Evolutionary conservation across 139 green algal genomes (phyloP), one percentile per base, ranked within the genome.

Genomic region (Microglena sp.): DNA sequence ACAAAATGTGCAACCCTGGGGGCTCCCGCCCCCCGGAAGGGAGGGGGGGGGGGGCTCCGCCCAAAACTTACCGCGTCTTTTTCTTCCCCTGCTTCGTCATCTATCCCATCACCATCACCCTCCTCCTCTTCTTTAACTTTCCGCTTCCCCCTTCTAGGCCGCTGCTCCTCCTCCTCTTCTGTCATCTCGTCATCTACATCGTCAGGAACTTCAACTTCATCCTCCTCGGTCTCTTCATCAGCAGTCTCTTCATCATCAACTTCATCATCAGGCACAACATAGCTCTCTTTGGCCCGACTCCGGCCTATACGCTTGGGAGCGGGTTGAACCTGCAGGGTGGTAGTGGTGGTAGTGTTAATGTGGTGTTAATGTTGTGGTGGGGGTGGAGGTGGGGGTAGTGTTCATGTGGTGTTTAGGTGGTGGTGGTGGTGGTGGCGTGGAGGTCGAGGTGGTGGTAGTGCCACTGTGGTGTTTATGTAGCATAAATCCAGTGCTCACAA

Each of bases 191-290:
- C 45, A 8, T 69, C 62, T 4, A 40, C 69, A 31, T 57, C 55
- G 31, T 62, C 68, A 33, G 22, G 28, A 7, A 60, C 55, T 24
- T 69, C 62, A 2, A 45, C 55, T 0, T 67, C 60, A 6, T 55
- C 60, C 33, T 35, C 60, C 0, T 68, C 66, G 44, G 40, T 34
- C 5, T 31, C 60, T 3, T 64, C 60, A 36, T 63, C 55, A 18
- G 35, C 67, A 59, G 62, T 59, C 26, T 72, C 66, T 8, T 50
- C 55, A 29, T n/a, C n/a, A n/a, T n/a, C n/a, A n/a, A n/a, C n/a
- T n/a, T 66, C 60, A 11, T 66, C 60, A 11, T 33, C 36, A 58
- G 33, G 4, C 35, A 56, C 11, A 58, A 15, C 8, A 24, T 24
- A 53, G 58, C 22, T 65, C 58, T 45, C 33, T 32, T 5, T 33